Conservation (phyloP, 176 grass and related monocot genomes). For the Poa pratensis region DNA sequence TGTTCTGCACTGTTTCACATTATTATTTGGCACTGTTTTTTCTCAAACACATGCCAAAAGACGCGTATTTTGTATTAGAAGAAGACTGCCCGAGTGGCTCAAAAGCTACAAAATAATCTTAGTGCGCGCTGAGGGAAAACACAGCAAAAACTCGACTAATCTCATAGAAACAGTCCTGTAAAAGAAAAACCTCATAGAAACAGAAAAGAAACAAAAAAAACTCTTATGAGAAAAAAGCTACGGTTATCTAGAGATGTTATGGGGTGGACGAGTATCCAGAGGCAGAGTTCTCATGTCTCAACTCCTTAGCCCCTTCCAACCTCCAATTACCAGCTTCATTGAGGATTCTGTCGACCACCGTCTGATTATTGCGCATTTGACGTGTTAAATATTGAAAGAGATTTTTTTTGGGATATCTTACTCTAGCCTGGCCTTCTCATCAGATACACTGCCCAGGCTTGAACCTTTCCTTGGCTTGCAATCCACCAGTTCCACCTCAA, state of each 20-base stretch:
- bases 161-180: background rate
- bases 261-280: background rate
- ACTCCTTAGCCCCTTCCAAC: background rate
- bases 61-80: background rate
- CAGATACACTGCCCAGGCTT: constrained; percentile 68
- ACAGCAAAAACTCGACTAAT: background rate
- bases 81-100: background rate
- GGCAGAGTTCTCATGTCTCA: background rate
- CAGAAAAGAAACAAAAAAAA: too few species aligned
- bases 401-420: constrained; percentile 57
- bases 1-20: background rate
- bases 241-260: background rate
- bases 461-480: constrained; percentile 96
- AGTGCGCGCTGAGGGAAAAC: background rate
- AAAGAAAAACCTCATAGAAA: background rate
- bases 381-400: background rate
- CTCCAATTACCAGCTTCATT: background rate
- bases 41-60: background rate
- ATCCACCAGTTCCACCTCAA: constrained; percentile 89
- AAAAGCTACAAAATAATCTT: background rate
- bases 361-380: background rate
- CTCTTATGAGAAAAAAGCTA: background rate
- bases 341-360: background rate
- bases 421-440: constrained; percentile 94
- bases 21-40: background rate